Evolutionary conservation across 2,329 filamentous ascomycete species (phyloP).

Genomic region (Aspergillus tamarii): DNA sequence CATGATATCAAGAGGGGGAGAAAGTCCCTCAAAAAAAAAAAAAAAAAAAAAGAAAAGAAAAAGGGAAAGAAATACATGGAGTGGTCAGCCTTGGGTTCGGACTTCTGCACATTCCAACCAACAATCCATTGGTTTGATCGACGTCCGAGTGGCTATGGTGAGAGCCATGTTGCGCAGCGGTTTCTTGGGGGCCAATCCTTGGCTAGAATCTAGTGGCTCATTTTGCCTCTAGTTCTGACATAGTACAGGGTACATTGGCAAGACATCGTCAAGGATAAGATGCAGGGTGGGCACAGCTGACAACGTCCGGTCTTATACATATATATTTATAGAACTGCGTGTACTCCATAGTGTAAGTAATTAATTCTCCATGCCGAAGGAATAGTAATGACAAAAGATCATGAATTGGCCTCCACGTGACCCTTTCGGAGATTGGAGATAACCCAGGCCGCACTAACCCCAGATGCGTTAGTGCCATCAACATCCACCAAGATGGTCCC

Average conservation of each 20-base stretch:
- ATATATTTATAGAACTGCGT: background rate
- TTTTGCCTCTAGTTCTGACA: background rate
- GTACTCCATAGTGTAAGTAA: background rate
- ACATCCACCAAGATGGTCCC: background rate
- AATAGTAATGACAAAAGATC: background rate
- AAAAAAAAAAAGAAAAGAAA: background rate
- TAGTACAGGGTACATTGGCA: background rate
- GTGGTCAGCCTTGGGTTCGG: background rate
- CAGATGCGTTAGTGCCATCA: background rate
- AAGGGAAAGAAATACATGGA: background rate
- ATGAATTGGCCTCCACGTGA: slow-evolving; percentile 8
- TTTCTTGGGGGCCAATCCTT: slow-evolving; percentile 8
- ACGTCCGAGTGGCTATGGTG: background rate
- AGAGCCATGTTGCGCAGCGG: background rate
- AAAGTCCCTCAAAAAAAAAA: background rate
- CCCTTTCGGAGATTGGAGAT: slow-evolving; percentile 9
- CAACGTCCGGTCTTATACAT: no score
- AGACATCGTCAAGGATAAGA: background rate
- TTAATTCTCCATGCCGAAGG: background rate
- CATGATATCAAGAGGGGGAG: background rate
- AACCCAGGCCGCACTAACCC: slow-evolving; percentile 1
- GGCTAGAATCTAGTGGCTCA: background rate
- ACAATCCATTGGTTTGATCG: slow-evolving; percentile 1
- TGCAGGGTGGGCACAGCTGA: background rate
- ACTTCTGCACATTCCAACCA: background rate